phyloP scores from a whole-genome alignment of 164 flowering plant species.

The Magnolia changhungtana region DNA sequence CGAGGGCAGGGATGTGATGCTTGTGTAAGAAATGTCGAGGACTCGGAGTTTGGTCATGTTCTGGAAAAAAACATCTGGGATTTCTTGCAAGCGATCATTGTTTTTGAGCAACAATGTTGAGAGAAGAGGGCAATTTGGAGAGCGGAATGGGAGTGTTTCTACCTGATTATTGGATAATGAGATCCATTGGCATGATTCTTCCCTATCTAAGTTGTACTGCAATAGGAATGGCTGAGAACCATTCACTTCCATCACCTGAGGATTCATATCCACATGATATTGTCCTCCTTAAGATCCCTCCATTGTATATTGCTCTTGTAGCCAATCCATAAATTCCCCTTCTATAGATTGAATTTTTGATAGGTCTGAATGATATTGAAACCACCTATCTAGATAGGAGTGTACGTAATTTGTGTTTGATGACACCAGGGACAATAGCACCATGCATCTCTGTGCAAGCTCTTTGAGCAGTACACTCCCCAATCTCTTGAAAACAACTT shows the following conservation, averaged over 20 bases:
- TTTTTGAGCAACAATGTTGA: neutral
- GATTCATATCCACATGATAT: neutral
- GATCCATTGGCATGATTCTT: neutral
- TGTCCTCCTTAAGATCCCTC: neutral
- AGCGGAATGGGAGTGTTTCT: neutral
- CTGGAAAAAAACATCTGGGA: neutral
- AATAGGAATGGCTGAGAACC: neutral
- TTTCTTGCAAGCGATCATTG: neutral
- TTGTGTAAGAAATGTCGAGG: neutral
- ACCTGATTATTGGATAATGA: neutral
- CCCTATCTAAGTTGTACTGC: neutral
- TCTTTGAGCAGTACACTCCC: neutral
- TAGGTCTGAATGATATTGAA: too few species aligned
- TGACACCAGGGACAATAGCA: neutral
- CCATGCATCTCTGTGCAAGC: neutral
- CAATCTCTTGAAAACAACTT: neutral
- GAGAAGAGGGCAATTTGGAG: constrained; percentile 2
- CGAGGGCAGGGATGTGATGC: neutral
- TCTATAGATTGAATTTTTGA: neutral
- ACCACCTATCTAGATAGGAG: too few species aligned
- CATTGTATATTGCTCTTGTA: neutral
- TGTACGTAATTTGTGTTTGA: too few species aligned
- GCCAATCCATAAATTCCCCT: neutral
- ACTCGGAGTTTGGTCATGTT: neutral
- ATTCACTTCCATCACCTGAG: neutral